These are phyloP conservation scores for Trichosporon ovoides DNA, from an alignment of 1,284 basidiomycete species.

Conservation along the genomic window DNA sequence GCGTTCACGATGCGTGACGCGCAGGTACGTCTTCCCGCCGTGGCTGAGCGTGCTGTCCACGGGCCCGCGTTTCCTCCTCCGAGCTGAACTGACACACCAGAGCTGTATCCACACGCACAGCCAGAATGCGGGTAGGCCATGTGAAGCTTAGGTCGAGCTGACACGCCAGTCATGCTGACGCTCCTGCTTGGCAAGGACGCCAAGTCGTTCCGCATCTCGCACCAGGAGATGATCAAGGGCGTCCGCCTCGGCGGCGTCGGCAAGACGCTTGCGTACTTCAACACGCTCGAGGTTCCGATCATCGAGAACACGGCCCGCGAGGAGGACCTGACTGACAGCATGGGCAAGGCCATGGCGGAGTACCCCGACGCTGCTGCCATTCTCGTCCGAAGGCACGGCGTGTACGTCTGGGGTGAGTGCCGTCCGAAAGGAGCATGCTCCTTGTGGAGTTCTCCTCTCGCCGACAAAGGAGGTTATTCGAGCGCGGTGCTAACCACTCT, in stretches of 20 bases:
- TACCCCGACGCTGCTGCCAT: constrained; percentile 73
- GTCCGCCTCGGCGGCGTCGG: constrained; percentile 69
- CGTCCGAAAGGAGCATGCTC: neutral
- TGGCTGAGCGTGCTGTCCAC: too few relatives aligned
- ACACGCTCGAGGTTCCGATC: constrained; percentile 77
- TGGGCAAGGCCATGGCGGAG: constrained; percentile 67
- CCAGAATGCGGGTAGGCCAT: constrained; percentile 58
- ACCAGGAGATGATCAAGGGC: constrained; percentile 86
- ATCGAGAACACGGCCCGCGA: constrained; percentile 83
- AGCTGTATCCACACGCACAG: constrained; percentile 84
- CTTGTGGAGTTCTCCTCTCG: neutral
- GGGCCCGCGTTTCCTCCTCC: too few relatives aligned
- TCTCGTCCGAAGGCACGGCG: constrained; percentile 72
- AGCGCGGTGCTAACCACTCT: constrained; percentile 11
- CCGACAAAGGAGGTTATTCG: neutral
- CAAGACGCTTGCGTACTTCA: constrained; percentile 66
- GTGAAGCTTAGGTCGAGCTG: neutral
- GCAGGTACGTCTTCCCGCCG: constrained; percentile 50
- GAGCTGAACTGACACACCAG: too few relatives aligned
- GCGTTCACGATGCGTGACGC: constrained; percentile 68
- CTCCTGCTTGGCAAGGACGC: constrained; percentile 61
- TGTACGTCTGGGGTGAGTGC: constrained; percentile 72
- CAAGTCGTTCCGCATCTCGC: constrained; percentile 63
- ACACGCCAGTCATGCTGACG: constrained; percentile 63
- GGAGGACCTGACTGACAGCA: constrained; percentile 76